Conservation (phyloP, 2,329 filamentous ascomycete genomes). For the Colletotrichum chrysophilum region DNA sequence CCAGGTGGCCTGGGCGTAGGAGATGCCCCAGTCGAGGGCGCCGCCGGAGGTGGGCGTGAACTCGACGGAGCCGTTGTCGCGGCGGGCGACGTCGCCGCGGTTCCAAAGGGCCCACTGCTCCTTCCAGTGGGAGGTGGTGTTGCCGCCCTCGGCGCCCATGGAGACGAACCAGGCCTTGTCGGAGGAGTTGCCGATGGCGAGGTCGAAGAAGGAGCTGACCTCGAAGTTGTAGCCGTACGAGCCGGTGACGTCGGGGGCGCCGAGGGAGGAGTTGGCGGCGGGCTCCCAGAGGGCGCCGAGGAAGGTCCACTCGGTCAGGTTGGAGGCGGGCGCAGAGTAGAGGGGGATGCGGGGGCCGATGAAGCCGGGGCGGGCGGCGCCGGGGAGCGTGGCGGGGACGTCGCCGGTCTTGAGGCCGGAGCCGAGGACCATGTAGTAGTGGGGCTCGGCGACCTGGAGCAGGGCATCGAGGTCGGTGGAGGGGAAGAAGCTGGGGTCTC, state of each 20-base stretch:
- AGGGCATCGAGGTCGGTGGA: constrained; percentile 14
- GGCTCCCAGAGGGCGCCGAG: constrained; percentile 24
- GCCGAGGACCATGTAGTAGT: constrained; percentile 23
- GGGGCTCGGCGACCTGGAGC: constrained; percentile 10
- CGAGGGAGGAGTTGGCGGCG: constrained; percentile 15
- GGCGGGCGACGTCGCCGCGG: constrained; percentile 17
- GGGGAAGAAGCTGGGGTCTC: constrained; percentile 22
- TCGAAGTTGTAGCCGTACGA: constrained; percentile 24
- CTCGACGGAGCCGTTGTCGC: constrained; percentile 21
- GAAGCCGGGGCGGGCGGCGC: constrained; percentile 22
- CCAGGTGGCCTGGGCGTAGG: constrained; percentile 23
- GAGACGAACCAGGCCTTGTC: constrained; percentile 23
- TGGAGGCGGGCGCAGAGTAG: constrained; percentile 18
- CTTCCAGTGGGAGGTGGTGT: constrained; percentile 21
- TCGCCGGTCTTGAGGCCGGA: constrained; percentile 21
- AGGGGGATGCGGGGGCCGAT: constrained; percentile 21
- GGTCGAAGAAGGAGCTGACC: constrained; percentile 21
- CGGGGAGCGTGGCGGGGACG: constrained; percentile 15
- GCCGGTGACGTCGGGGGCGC: constrained; percentile 19
- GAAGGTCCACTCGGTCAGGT: constrained; percentile 22
- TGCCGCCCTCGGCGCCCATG: constrained; percentile 19
- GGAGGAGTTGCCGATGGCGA: constrained; percentile 7
- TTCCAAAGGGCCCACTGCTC: constrained; percentile 23
- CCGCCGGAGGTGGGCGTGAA: constrained; percentile 18
- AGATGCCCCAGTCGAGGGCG: constrained; percentile 22